Conservation (phyloP, 441 rosid genomes). For the Breynia disticha region DNA sequence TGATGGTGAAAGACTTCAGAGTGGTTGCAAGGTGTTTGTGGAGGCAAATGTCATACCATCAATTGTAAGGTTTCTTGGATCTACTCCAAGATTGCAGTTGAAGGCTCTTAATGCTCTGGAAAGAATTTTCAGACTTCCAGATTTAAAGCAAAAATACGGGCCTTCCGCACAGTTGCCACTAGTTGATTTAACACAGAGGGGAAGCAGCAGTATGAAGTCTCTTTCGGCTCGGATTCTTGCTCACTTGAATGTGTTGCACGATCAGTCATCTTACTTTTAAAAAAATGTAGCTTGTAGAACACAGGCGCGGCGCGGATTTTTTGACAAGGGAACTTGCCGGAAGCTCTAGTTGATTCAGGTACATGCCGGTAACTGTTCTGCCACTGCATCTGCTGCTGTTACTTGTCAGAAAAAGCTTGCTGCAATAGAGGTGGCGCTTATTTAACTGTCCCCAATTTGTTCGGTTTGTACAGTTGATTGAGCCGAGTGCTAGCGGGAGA, state of each 20-base stretch:
- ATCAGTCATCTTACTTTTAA: conserved; percentile 55
- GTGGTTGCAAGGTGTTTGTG: conserved; percentile 48
- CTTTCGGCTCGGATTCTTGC: conserved; percentile 57
- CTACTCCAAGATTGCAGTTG: conserved; percentile 41
- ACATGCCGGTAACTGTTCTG: no score
- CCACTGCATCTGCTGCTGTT: neutral
- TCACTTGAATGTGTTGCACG: conserved; percentile 53
- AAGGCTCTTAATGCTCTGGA: conserved; percentile 47
- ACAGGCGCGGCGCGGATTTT: neutral
- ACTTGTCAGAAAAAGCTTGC: no score
- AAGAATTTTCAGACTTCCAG: conserved; percentile 54
- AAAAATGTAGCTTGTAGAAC: neutral
- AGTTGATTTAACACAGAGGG: conserved; percentile 55
- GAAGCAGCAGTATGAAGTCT: conserved; percentile 41
- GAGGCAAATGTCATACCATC: conserved; percentile 41
- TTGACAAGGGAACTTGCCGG: no score
- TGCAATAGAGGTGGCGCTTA: conserved; percentile 12
- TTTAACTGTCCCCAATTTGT: conserved; percentile 18
- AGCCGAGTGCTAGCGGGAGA: neutral
- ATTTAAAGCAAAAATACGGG: conserved; percentile 45
- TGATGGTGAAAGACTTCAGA: conserved; percentile 41
- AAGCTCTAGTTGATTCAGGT: no score
- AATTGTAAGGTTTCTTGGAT: conserved; percentile 42
- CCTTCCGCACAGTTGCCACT: conserved; percentile 45
- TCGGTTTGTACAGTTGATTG: conserved; percentile 21